Evolutionary conservation across 805 yeast species (phyloP).

Genomic region (Wickerhamomyces rabaulensis): DNA sequence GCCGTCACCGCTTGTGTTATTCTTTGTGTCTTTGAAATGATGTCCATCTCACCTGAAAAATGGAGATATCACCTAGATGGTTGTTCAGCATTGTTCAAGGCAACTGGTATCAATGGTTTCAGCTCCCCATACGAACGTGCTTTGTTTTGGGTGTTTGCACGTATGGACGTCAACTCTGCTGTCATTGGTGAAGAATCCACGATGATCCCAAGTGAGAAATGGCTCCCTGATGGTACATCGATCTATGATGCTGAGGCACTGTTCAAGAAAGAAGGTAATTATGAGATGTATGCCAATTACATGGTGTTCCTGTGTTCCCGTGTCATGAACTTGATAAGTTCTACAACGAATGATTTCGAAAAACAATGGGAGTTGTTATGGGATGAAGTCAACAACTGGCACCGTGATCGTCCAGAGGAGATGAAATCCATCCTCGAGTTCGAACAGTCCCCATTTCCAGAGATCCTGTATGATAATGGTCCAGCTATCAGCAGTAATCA

Average conservation of each 20-base stretch:
- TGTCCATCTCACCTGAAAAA: slow-evolving; percentile 32
- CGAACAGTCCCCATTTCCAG: slow-evolving; percentile 33
- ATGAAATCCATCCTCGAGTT: slow-evolving; percentile 30
- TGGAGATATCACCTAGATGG: slow-evolving; percentile 37
- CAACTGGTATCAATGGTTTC: slow-evolving; percentile 34
- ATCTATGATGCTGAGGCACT: slow-evolving; percentile 21
- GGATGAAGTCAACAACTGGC: slow-evolving; percentile 37
- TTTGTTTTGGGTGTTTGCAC: slow-evolving; percentile 39
- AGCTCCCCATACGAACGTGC: slow-evolving; percentile 31
- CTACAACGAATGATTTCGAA: slow-evolving; percentile 26
- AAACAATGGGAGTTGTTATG: slow-evolving; percentile 35
- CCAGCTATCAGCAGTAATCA: slow-evolving; percentile 35
- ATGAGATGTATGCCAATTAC: slow-evolving; percentile 36
- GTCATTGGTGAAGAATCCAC: slow-evolving; percentile 33
- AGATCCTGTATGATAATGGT: slow-evolving; percentile 30
- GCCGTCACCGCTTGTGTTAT: slow-evolving; percentile 35
- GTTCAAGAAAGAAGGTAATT: slow-evolving; percentile 21
- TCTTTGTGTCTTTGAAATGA: slow-evolving; percentile 37
- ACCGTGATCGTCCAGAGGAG: slow-evolving; percentile 27
- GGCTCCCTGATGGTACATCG: slow-evolving; percentile 28
- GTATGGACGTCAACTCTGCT: slow-evolving; percentile 36
- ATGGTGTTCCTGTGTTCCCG: slow-evolving; percentile 34
- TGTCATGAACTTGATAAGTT: slow-evolving; percentile 30
- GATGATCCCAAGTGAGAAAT: slow-evolving; percentile 28
- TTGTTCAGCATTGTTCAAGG: slow-evolving; percentile 32